Evolutionary conservation across 2,329 filamentous ascomycete species (phyloP).

Genomic region (Botrytis fabae): DNA sequence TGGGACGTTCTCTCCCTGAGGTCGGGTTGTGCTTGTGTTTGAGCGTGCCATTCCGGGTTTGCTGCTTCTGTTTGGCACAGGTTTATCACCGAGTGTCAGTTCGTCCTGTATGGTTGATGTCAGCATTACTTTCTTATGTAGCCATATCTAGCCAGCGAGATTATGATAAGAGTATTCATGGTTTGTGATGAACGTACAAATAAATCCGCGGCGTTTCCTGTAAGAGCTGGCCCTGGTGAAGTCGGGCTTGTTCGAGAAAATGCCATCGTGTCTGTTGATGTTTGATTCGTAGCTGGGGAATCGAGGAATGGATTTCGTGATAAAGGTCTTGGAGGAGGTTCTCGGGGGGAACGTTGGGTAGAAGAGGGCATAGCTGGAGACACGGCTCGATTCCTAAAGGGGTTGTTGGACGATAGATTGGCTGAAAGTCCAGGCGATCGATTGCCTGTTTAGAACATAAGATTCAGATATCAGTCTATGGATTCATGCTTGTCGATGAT

Average conservation of each 20-base stretch:
- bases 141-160: background rate
- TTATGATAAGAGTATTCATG: background rate
- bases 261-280: constrained; percentile 50
- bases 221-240: constrained; percentile 45
- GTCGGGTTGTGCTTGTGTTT: constrained; percentile 49
- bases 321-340: constrained; percentile 57
- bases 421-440: constrained; percentile 56
- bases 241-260: constrained; percentile 42
- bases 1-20: constrained; percentile 49
- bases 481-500: constrained; percentile 38
- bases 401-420: constrained; percentile 74
- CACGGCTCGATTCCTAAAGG: constrained; percentile 71
- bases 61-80: constrained; percentile 43
- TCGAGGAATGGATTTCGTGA: constrained; percentile 79
- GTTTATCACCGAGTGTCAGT: constrained; percentile 64
- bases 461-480: constrained; percentile 35
- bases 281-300: constrained; percentile 39
- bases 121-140: constrained; percentile 31
- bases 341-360: constrained; percentile 57
- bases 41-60: constrained; percentile 37
- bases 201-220: constrained; percentile 64
- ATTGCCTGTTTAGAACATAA: constrained; percentile 36
- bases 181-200: constrained; percentile 63
- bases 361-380: constrained; percentile 53
- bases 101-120: constrained; percentile 55